Conservation (phyloP, 768 basidiomycete genomes). For the Russula earlei region DNA sequence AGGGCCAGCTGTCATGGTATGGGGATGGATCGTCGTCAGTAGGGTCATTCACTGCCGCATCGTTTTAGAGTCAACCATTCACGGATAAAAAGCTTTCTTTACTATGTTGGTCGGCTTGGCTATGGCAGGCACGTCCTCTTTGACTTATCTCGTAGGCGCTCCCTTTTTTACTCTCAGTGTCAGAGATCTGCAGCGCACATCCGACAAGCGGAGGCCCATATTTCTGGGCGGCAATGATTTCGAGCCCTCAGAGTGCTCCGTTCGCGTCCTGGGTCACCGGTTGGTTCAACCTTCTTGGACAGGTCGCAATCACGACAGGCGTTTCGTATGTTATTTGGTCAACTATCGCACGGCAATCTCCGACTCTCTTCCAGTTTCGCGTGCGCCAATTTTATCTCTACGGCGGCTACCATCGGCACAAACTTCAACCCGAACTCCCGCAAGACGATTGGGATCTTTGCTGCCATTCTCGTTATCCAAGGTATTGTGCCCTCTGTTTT, state of each 20-base stretch:
- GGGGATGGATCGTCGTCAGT: slow-evolving; percentile 64
- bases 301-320: slow-evolving; percentile 70
- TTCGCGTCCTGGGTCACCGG: slow-evolving; percentile 69
- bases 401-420: slow-evolving; percentile 48
- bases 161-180: background rate
- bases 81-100: slow-evolving; percentile 38
- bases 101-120: slow-evolving; percentile 65
- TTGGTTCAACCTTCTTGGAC: slow-evolving; percentile 67
- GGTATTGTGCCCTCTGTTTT: slow-evolving; percentile 25
- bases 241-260: slow-evolving; percentile 44
- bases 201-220: slow-evolving; percentile 69
- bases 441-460: slow-evolving; percentile 59
- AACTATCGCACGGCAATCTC: background rate
- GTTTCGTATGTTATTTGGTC: slow-evolving; percentile 38
- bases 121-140: slow-evolving; percentile 52
- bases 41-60: slow-evolving; percentile 20
- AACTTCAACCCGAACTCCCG: slow-evolving; percentile 48
- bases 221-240: slow-evolving; percentile 75
- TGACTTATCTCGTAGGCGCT: background rate
- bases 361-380: slow-evolving; percentile 37
- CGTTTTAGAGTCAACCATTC: background rate
- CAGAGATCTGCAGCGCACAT: slow-evolving; percentile 48
- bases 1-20: slow-evolving; percentile 69
- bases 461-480: slow-evolving; percentile 58
- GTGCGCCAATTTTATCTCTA: slow-evolving; percentile 60